Base-by-base conservation (phyloP, 306 rosid species). In the Malus sylvestris region DNA sequence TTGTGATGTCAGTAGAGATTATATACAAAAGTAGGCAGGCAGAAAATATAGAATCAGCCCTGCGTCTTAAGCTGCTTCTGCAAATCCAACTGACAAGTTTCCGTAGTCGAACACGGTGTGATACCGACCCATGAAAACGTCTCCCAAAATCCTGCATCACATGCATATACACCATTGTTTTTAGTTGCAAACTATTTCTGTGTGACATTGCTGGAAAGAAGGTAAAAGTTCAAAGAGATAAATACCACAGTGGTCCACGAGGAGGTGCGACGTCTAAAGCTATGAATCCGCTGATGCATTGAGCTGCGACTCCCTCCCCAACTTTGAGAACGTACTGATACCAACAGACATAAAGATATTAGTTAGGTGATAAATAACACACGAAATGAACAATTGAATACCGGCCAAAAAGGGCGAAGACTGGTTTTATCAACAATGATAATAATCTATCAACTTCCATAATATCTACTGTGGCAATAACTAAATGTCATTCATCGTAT, bases 191-290 rank as follows among this genome's bases (percentile, higher is more conserved):
- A 42, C 42, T 23, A 3, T 25, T 29, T 15, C 29, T 66, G 51
- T 61, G 58, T 27, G 53, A 29, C n/a, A 20, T 27, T 9, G 45
- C 19, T 44, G 77, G 44, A 44, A 42, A 32, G 44, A 18, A 16
- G 42, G 13, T 25, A 79, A 2, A 40, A 62, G 69, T n/a, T 62
- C 22, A 10, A 69, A 44, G 57, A 45, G 66, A 8, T 16, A 40
- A 68, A 38, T 84, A 89, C 93, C 91, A 89, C 61, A 87, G 89
- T 30, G 91, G 91, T 77, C 89, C 91, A 1, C 83, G 86, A n/a
- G 93, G 93, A 61, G 93, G 93, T 4, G 90, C 82, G 20, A 89
- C 83, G 55, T 89, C 93, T 62, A 87, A 32, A 53, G 93, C 86
- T 6, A 75, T 74, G 63, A 89, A 89, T 66, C 91, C 93, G 76